These are phyloP conservation scores for Diaporthe nobilis DNA, from an alignment of 2,329 filamentous ascomycete species.

Conservation along the genomic window DNA sequence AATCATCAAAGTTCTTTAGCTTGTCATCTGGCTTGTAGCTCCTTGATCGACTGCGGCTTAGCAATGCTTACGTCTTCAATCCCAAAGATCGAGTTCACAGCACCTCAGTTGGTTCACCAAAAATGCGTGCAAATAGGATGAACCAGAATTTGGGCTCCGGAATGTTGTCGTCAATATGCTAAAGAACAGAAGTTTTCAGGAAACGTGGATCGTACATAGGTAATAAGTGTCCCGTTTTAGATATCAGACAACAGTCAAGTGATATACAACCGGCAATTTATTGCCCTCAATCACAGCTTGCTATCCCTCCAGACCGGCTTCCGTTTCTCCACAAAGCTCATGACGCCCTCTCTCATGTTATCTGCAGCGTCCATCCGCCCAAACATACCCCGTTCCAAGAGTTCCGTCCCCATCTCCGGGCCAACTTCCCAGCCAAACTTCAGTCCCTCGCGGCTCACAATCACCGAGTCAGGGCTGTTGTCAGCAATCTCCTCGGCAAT, in stretches of 20 bases:
- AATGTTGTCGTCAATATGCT: too few relatives aligned
- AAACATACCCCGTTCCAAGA: slow-evolving; percentile 72
- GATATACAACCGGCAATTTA: background rate
- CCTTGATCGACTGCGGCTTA: too few relatives aligned
- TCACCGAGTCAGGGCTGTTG: slow-evolving; percentile 82
- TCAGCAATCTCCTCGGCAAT: slow-evolving; percentile 73
- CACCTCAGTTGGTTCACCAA: too few relatives aligned
- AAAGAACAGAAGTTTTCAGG: background rate
- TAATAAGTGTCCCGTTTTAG: background rate
- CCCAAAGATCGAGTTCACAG: too few relatives aligned
- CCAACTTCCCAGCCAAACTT: slow-evolving; percentile 81
- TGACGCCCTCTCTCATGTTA: slow-evolving; percentile 82
- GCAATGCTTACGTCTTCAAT: too few relatives aligned
- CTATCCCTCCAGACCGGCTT: slow-evolving; percentile 77
- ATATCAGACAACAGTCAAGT: background rate
- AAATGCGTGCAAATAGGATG: background rate
- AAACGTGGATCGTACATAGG: background rate
- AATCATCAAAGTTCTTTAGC: too few relatives aligned
- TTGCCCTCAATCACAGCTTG: slow-evolving; percentile 64
- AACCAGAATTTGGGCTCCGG: background rate
- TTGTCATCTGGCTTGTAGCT: too few relatives aligned
- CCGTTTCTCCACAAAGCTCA: slow-evolving; percentile 83
- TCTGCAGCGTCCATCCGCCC: slow-evolving; percentile 73
- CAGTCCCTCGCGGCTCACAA: slow-evolving; percentile 80
- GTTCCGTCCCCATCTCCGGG: slow-evolving; percentile 72